phyloP scores from a whole-genome alignment of 2,329 filamentous ascomycete genomes.

The Apiospora rasikravindrae region DNA sequence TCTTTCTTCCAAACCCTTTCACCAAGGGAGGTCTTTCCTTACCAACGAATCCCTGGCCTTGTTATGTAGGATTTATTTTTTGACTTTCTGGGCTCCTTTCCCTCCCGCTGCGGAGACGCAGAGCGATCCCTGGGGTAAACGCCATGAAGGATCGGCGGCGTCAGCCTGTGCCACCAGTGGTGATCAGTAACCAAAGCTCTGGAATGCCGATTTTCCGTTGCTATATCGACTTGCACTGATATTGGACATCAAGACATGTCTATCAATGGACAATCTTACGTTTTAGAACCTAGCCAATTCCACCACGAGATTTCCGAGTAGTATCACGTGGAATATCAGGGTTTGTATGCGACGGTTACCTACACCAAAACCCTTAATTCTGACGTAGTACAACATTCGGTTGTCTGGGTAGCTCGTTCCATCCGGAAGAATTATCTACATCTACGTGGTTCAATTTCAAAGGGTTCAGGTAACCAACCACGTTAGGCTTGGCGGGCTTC shows the following conservation, averaged over 20 bases:
- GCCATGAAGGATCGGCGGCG: slow-evolving; percentile 5
- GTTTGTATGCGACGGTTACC: neutral
- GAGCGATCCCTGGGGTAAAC: neutral
- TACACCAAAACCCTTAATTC: neutral
- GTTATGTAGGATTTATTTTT: too few relatives aligned
- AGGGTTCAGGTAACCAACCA: neutral
- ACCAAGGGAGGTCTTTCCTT: neutral
- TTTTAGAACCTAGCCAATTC: slow-evolving; percentile 15
- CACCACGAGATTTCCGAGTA: neutral
- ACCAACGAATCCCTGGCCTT: neutral
- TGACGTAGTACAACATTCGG: neutral
- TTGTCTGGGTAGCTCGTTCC: neutral
- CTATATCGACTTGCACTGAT: neutral
- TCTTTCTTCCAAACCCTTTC: neutral
- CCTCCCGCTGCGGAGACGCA: neutral
- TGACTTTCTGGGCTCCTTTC: neutral
- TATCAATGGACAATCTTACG: neutral
- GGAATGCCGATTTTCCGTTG: neutral
- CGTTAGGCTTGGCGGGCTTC: too few relatives aligned
- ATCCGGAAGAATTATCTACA: neutral
- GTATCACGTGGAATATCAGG: neutral
- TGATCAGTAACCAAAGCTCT: neutral
- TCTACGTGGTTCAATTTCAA: neutral
- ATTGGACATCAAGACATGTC: neutral
- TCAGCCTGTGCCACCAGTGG: neutral